Percentiles rank a stretch among this genome's conserved stretches.
Evolutionary conservation across 495 filamentous ascomycete species (phyloP).

Genomic region (Talaromyces nanjingensis): DNA sequence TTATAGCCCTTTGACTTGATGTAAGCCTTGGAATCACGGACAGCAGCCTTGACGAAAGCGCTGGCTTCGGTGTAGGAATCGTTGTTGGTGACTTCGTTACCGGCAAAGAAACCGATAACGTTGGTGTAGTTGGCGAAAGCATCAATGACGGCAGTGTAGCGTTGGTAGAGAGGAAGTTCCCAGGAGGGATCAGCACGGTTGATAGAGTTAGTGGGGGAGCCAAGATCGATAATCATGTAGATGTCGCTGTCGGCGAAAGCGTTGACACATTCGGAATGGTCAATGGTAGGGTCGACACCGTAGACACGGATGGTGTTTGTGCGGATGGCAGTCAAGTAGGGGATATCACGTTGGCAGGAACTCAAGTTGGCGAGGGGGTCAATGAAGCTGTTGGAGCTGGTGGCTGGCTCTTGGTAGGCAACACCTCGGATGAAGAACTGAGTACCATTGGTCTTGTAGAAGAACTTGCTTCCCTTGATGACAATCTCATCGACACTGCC

Average conservation of each 20-base stretch:
- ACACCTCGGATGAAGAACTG: slow-evolving; percentile 89
- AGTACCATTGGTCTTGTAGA: slow-evolving; percentile 63
- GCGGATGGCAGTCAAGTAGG: slow-evolving; percentile 63
- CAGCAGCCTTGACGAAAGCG: slow-evolving; percentile 92
- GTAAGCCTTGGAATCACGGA: slow-evolving; percentile 90
- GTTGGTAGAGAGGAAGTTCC: slow-evolving; percentile 64
- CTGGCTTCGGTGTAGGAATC: slow-evolving; percentile 74
- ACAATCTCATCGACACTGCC: slow-evolving; percentile 60
- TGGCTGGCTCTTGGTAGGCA: slow-evolving; percentile 61
- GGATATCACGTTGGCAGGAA: slow-evolving; percentile 74
- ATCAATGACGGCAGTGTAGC: slow-evolving; percentile 82
- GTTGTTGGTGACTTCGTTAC: slow-evolving; percentile 92
- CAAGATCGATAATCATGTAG: slow-evolving; percentile 88
- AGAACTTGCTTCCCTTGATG: slow-evolving; percentile 70
- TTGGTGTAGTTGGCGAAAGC: slow-evolving; percentile 73
- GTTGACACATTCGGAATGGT: slow-evolving; percentile 83
- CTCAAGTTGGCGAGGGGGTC: slow-evolving; percentile 67
- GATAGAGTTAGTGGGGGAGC: slow-evolving; percentile 72
- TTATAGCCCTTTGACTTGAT: slow-evolving; percentile 74
- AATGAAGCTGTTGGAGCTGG: slow-evolving; percentile 31
- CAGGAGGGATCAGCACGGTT: slow-evolving; percentile 71
- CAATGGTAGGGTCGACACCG: slow-evolving; percentile 69
- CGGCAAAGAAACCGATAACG: slow-evolving; percentile 90
- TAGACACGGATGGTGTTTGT: slow-evolving; percentile 95
- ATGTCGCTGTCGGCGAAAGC: slow-evolving; percentile 80